Evolutionary conservation across 257 asterid species (phyloP).

Genomic region (Sherardia arvensis): DNA sequence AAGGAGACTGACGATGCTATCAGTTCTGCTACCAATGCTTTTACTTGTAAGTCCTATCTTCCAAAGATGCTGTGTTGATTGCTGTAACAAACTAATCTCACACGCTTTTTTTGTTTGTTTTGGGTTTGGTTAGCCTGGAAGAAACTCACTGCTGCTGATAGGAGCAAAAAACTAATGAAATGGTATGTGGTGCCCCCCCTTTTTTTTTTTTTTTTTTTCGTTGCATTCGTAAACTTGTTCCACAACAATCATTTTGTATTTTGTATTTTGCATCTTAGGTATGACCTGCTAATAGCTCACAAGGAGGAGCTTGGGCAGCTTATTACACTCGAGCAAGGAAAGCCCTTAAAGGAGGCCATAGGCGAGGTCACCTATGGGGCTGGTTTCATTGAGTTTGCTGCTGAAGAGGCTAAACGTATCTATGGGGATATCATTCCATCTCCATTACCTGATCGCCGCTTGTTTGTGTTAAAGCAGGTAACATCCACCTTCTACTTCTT

Average conservation of each 20-base stretch:
- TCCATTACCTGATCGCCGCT: slow-evolving; percentile 79
- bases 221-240: too few species aligned
- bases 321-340: slow-evolving; percentile 95
- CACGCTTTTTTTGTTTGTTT: neutral
- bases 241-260: too few species aligned
- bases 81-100: slow-evolving; percentile 2
- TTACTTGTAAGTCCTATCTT: slow-evolving; percentile 41
- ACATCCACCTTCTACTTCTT: neutral
- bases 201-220: too few species aligned
- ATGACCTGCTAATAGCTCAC: slow-evolving; percentile 67
- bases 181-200: slow-evolving; percentile 40
- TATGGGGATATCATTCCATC: slow-evolving; percentile 96
- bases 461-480: slow-evolving; percentile 92
- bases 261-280: slow-evolving; percentile 16
- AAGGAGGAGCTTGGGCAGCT: slow-evolving; percentile 93
- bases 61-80: neutral
- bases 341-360: slow-evolving; percentile 90
- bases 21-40: slow-evolving; percentile 76
- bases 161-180: slow-evolving; percentile 75
- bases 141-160: slow-evolving; percentile 82
- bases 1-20: slow-evolving; percentile 95
- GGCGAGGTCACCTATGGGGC: slow-evolving; percentile 96
- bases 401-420: slow-evolving; percentile 94
- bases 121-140: slow-evolving; percentile 64
- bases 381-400: slow-evolving; percentile 77